Base-by-base conservation (phyloP, 2,329 filamentous ascomycete genomes). In the Juglanconis sp. region DNA sequence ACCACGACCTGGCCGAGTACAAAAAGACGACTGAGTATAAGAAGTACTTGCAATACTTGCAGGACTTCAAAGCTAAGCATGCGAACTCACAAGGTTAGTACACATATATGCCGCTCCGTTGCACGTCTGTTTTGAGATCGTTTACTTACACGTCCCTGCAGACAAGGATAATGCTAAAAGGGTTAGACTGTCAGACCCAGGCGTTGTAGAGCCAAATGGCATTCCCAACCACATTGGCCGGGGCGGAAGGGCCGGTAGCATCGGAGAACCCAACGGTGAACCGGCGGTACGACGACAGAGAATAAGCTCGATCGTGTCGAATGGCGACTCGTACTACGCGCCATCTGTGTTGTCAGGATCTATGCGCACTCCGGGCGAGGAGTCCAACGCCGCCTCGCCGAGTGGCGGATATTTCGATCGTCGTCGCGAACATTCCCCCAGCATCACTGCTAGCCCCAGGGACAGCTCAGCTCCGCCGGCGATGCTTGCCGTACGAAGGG, bases 31-130 rank as follows among this genome's bases (percentile, higher is more conserved):
- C 81, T 6, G 81, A 88, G 53, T 92, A 87, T 69, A 83, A 80
- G 59, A 82, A 85, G 55, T 93, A 94, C 65, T 79, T 83, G 62
- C 81, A 85, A 48, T 95, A 95, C 70, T 76, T 94, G 30, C 81
- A 85, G 36, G 90, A 93, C 1, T 94, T 95, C 76, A 92, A 89
- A 69, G 84, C 87, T 52, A 89, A 89, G 70, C 88, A 93, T 68
- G 76, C 81, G 32, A 79, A 78, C 59, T 75, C 76, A 56, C 81
- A 85, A 80, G 82, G 84, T 85, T 73, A 64, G 73, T 71, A 30
- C 31, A 44, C 47, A 24, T 24, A 24, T 24, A 24, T 24, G 24
- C 24, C 24, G 24, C 24, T 24, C 24, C 24, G 24, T 24, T 24
- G 24, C 24, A 24, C 35, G 48, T 54, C n/a, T n/a, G 48, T 51